These are phyloP conservation scores for Xerophyta viscosa DNA, from an alignment of 106 monocot genomes.

Conservation along the genomic window DNA sequence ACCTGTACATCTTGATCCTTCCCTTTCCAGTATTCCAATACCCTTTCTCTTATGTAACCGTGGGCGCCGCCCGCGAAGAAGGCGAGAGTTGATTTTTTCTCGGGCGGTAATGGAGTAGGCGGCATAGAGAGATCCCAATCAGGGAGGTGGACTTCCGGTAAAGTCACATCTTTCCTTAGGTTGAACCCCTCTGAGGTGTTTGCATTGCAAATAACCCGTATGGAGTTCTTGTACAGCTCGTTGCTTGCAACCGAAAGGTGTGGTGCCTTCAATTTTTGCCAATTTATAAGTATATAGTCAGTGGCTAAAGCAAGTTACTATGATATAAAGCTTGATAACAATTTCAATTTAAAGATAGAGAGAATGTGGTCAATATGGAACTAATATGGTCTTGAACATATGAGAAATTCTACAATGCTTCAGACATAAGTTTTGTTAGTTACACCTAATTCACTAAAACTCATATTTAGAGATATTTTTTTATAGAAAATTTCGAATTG, in stretches of 20 bases:
- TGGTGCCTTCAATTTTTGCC: constrained; percentile 14
- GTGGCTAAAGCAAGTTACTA: too few species aligned
- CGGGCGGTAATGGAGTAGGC: neutral
- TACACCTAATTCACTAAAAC: too few species aligned
- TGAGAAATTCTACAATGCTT: too few species aligned
- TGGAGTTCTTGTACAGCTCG: constrained; percentile 42
- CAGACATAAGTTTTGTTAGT: too few species aligned
- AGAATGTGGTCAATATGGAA: too few species aligned
- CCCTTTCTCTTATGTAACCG: constrained; percentile 43
- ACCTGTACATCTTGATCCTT: constrained; percentile 46
- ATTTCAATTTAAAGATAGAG: too few species aligned
- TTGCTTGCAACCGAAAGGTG: constrained; percentile 12
- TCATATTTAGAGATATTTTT: too few species aligned
- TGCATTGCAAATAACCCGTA: constrained; percentile 74
- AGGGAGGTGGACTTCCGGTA: constrained; percentile 61
- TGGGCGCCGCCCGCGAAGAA: constrained; percentile 80
- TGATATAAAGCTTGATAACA: too few species aligned
- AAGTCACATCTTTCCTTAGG: constrained; percentile 42
- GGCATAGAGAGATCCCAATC: constrained; percentile 20
- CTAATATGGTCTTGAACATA: too few species aligned
- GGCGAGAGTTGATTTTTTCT: constrained; percentile 36
- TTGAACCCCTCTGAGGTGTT: constrained; percentile 84
- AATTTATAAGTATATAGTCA: too few species aligned
- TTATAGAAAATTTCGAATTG: too few species aligned
- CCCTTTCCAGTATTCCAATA: constrained; percentile 48